Evolutionary conservation across 371 early-diverging fungal species (phyloP), one percentile per base, ranked within the genome.

Genomic region (Syncephalis plumigaleata): DNA sequence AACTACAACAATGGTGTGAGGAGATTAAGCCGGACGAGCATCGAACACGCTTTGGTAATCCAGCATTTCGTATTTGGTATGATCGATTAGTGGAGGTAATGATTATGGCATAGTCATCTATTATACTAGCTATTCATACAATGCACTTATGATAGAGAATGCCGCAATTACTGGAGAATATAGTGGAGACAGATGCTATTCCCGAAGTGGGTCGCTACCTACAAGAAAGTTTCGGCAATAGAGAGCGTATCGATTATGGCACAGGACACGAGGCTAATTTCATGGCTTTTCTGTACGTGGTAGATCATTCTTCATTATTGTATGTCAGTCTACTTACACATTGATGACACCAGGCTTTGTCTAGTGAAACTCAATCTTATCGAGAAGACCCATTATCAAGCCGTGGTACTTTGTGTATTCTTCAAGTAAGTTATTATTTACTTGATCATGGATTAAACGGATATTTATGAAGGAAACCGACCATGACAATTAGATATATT

Each of bases 241-340:
- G 72, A n/a, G 78, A 72, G 36, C 75, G 99, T 49, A 84, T 99
- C 24, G 99, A 99, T 67, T 99, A 98, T 65, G 99, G 99, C 22
- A 94, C 94, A 17, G 99, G 99, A 1, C 99, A 99, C 55, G 99
- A 99, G 70, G 79, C 94, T 8, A 88, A 88, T 50, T 99, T 98
- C 53, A 63, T 95, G 26, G 81, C 83, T 20, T 98, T 86, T 68
- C 66, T 99, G 56, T 84, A 79, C 63, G 68, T 58, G 21, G 15
- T 21, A 16, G 4, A 27, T 36, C 17, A 9, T 63, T 9, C 2
- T 15, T 3, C 17, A 36, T 39, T 48, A 17, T 50, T 4, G 11
- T 37, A 11, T 40, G 18, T 17, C 39, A 20, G 44, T 36, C 8
- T 23, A 36, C 36, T 36, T 16, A 26, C 9, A 47, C 3, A 40